A percentile compares a stretch with the other conserved stretches of the same genome.
Conservation (phyloP, 192 early-diverging fungal genomes). For the Spinellus fusiger region DNA sequence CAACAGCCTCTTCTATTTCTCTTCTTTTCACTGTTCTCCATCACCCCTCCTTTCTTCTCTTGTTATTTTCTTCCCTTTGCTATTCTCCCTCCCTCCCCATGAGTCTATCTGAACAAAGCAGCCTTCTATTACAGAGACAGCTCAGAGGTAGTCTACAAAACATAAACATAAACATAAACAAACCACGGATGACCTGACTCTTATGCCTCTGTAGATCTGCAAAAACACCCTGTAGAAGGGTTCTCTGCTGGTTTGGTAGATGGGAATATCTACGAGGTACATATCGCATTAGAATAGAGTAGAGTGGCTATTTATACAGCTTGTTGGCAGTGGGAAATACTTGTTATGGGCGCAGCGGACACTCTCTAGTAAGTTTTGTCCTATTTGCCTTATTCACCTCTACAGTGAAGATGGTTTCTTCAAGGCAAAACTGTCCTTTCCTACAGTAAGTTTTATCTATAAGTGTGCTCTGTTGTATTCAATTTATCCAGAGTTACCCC, state of each 20-base stretch:
- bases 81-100: too few relatives aligned
- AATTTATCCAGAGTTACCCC: constrained; percentile 65
- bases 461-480: not conserved
- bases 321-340: constrained; percentile 71
- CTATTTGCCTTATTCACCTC: not conserved
- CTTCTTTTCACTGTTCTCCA: constrained; percentile 2
- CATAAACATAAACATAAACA: not conserved
- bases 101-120: constrained; percentile 27
- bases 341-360: constrained; percentile 84
- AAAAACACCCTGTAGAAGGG: constrained; percentile 63
- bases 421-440: constrained; percentile 72
- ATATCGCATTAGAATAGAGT: not conserved
- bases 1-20: not conserved
- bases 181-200: not conserved
- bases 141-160: constrained; percentile 33
- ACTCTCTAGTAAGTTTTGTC: constrained; percentile 70
- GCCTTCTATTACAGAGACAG: constrained; percentile 43
- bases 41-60: not conserved
- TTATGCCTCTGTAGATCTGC: constrained; percentile 53
- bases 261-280: constrained; percentile 81
- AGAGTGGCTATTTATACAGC: not conserved
- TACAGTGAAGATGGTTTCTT: constrained; percentile 91
- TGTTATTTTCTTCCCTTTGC: too few relatives aligned
- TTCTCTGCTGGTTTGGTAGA: constrained; percentile 92
- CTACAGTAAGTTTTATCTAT: constrained; percentile 30